phyloP scores from a whole-genome alignment of 768 basidiomycete genomes.

The Termitomyces sp. region DNA sequence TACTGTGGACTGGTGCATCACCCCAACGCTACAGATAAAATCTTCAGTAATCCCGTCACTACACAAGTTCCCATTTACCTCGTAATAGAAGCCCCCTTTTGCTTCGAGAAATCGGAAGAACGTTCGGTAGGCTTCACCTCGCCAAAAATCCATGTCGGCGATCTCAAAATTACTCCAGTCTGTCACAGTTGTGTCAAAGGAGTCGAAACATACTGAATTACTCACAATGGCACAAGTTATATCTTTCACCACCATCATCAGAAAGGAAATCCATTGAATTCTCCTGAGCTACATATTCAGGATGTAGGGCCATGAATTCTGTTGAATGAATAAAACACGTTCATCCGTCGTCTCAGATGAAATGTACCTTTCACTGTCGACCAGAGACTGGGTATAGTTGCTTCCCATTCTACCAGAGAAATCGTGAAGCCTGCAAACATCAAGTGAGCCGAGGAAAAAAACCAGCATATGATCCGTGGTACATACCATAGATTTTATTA shows the following conservation, averaged over 20 bases:
- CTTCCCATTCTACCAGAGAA: slow-evolving; percentile 69
- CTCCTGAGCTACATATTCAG: slow-evolving; percentile 51
- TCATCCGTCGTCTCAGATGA: background rate
- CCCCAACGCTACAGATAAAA: slow-evolving; percentile 59
- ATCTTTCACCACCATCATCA: slow-evolving; percentile 57
- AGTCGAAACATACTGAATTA: background rate
- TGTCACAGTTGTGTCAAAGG: slow-evolving; percentile 16
- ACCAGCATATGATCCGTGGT: background rate
- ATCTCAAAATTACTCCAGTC: slow-evolving; percentile 95
- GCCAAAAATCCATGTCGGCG: slow-evolving; percentile 85
- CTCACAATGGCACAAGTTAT: slow-evolving; percentile 69
- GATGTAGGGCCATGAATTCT: slow-evolving; percentile 67
- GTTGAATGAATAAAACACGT: background rate
- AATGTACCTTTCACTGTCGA: slow-evolving; percentile 55
- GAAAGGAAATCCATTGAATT: slow-evolving; percentile 74
- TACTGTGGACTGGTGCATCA: slow-evolving; percentile 73
- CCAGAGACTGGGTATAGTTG: slow-evolving; percentile 83
- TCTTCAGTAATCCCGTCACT: background rate
- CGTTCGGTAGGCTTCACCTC: slow-evolving; percentile 73
- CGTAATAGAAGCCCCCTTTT: slow-evolving; percentile 88
- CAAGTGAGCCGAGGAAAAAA: background rate
- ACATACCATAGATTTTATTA: slow-evolving; percentile 39
- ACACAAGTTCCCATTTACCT: slow-evolving; percentile 40
- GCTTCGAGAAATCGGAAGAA: slow-evolving; percentile 82
- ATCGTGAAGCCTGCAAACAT: slow-evolving; percentile 63